Evolutionary conservation across 441 rosid genomes (phyloP), one percentile per base, ranked within the genome.

Genomic region (Populus hybrid): DNA sequence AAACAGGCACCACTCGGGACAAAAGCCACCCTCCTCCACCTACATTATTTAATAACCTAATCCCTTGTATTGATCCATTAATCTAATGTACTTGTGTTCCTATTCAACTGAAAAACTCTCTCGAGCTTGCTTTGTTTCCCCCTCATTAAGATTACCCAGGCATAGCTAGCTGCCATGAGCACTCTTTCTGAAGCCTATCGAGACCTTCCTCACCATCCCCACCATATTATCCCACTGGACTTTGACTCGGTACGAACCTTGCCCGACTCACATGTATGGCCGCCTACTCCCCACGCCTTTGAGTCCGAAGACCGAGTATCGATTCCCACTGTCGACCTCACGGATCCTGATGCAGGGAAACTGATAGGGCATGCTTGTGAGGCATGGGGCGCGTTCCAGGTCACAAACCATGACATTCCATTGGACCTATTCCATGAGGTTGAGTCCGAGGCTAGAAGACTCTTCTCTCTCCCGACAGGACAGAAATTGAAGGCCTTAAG

Each of bases 321-420:
- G 16, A 77, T 89, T 36, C 98, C 98, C 2, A 71, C 84, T 16
- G 76, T 94, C 40, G 92, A 94, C 81, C 93, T 94, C 67, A 4
- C 38, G 14, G 84, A 86, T 76, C 85, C 90, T 3, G 81, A 88
- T 77, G 91, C 83, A 26, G 68, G 75, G 19, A 42, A 78, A 24
- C 84, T 72, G 38, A 76, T 94, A 5, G 91, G 93, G 50, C 85
- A 75, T 75, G 95, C 98, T 77, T 93, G 97, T 81, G 81, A 79
- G 75, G 83, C 81, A 18, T 92, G 98, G 98, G 98, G 98, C 0
- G 92, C 82, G 26, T 91, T 91, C 78, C 97, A 93, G 75, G 85
- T 92, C 76, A 84, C 69, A 12, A 91, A 91, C 87, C 97, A 94
- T 53, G 92, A 87, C 21, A 79, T 94, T 28, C 86, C 98, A 5